Evolutionary conservation across 2,329 filamentous ascomycete species (phyloP), one percentile per base, ranked within the genome.

Genomic region (Aspergillus transmontanensis): DNA sequence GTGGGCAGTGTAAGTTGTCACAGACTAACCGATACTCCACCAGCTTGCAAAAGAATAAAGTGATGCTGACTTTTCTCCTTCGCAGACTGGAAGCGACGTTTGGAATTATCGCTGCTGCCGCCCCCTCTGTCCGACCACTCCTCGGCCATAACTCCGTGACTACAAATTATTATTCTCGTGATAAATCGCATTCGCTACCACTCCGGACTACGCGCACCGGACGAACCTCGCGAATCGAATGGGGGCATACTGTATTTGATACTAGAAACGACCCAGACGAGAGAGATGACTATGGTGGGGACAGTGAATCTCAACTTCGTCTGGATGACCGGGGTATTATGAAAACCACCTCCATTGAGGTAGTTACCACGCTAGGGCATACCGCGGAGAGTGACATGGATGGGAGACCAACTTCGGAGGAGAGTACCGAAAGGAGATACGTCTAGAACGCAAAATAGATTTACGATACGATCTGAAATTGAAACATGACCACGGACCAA

Each of bases 121-220:
- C 57, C 4, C 57, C 57, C n/a, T 59, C 57, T 19, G 46, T 59
- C 12, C 46, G 57, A n/a, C 57, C 57, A 5, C 46, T 59, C 10
- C 36, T 59, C n/a, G 57, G 57, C 21, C 57, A 59, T 28, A 59
- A 59, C 34, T 48, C 57, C 32, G 48, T 59, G 57, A 59, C 57
- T n/a, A 59, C 57, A 1, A 36, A 59, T 16, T 58, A 45, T 16
- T 59, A 59, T 39, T 51, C 45, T 28, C 57, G 57, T 6, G 51
- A 46, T 16, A 59, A 59, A 23, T 59, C 57, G 9, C 57, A 58
- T 41, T 48, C 57, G 23, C 32, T 59, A 30, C 57, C 45, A 7
- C 57, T 59, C 14, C 57, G 57, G 12, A 59, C 26, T n/a, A 34
- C 36, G 7, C 43, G 23, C n/a, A 59, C 57, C 16, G 57, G 57